phyloP scores from a whole-genome alignment of 208 protist species.

The Zelonia costaricensis region DNA sequence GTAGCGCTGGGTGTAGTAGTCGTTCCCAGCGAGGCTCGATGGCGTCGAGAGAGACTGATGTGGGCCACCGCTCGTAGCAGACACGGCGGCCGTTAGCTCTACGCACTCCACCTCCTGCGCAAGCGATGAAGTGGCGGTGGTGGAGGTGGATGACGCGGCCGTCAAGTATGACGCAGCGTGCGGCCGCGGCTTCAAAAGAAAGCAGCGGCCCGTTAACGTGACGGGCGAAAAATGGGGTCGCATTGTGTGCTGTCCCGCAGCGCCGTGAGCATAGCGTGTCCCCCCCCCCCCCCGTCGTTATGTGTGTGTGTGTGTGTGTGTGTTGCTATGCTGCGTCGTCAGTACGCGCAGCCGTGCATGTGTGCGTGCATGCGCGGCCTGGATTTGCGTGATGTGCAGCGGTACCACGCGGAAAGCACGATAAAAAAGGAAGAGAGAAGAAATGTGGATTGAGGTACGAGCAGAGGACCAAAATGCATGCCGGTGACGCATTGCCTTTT shows the following conservation, averaged over 20 bases:
- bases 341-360: too few relatives aligned
- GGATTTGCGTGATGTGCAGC: too few relatives aligned
- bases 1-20: conserved; percentile 75
- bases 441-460: too few relatives aligned
- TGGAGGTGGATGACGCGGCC: background rate
- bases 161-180: too few relatives aligned
- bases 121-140: background rate
- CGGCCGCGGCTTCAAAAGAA: conserved; percentile 13
- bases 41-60: conserved; percentile 20
- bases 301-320: conserved; percentile 2
- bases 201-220: conserved; percentile 29
- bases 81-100: conserved; percentile 15
- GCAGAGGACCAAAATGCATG: too few relatives aligned
- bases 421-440: too few relatives aligned
- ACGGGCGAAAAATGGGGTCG: conserved; percentile 9
- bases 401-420: too few relatives aligned
- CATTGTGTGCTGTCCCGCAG: background rate
- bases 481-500: too few relatives aligned
- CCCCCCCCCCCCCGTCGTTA: too few relatives aligned
- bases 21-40: conserved; percentile 58
- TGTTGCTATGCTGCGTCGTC: background rate
- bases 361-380: too few relatives aligned
- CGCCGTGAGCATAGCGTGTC: too few relatives aligned
- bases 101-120: conserved; percentile 16
- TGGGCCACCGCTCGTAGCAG: background rate